Evolutionary conservation across 257 asterid species (phyloP), one percentile per base, ranked within the genome.

Genomic region (Nicotiana otophora): DNA sequence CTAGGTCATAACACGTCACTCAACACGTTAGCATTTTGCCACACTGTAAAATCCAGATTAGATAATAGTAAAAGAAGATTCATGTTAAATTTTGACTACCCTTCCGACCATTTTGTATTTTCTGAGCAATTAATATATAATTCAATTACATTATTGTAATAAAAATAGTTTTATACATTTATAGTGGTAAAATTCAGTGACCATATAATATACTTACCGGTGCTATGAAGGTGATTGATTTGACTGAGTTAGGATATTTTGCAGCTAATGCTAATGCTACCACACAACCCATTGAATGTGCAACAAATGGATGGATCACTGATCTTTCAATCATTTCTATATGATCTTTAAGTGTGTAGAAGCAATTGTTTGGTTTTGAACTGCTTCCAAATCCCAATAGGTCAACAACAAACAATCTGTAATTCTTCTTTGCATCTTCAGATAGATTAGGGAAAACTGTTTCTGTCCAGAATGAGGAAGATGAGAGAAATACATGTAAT

Each of bases 201-300:
- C 17, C 17, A n/a, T n/a, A n/a, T n/a, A n/a, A 2, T 10, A 51
- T 78, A 63, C 97, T 85, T 76, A 94, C 98, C 2, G 97, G 97
- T 57, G 98, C 97, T 53, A 90, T 81, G 84, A 95, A 83, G 77
- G 91, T 86, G 89, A 95, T 83, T 1, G 97, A 90, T 77, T 89
- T 91, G 63, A 91, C 91, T 0, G 89, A 89, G 1, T 85, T 81
- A 1, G 90, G 61, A 84, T 90, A 65, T 81, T 83, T 88, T 30
- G 97, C 93, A 9, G 95, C 98, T 54, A 95, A 77, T 55, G 97
- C 94, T 66, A 91, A 66, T 28, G 96, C 97, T 78, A 95, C 83
- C 82, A 93, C 91, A 84, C 98, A 95, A 1, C 98, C 97, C 98
- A 95, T 92, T 26, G 98, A 95, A 85, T 95, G 97, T 54, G 97